These are phyloP conservation scores for Backusella macrospora DNA, from an alignment of 192 early-diverging fungal species.

Conservation along the genomic window DNA sequence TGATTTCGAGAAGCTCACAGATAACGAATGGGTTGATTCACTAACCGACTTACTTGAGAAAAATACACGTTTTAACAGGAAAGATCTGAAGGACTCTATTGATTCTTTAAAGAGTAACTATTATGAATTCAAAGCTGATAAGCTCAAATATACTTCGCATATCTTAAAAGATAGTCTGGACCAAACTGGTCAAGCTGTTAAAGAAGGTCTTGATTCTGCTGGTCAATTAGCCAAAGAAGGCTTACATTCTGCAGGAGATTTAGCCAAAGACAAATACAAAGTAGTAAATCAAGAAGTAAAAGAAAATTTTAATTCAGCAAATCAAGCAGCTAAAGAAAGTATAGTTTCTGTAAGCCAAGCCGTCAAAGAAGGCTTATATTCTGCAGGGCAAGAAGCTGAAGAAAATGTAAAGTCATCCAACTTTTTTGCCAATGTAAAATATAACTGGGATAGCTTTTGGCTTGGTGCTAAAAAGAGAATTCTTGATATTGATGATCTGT, in stretches of 20 bases:
- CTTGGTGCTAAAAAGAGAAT: not conserved
- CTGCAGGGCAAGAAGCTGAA: not conserved
- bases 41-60: not conserved
- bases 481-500: not conserved
- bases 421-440: not conserved
- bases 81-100: not conserved
- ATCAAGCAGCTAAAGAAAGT: not conserved
- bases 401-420: not conserved
- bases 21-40: not conserved
- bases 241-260: not conserved
- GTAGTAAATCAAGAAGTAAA: not conserved
- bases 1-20: not conserved
- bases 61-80: not conserved
- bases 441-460: not conserved
- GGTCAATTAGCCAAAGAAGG: not conserved
- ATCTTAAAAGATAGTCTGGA: not conserved
- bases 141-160: not conserved
- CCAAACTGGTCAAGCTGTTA: not conserved
- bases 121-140: not conserved
- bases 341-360: not conserved
- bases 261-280: not conserved
- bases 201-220: not conserved
- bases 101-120: conserved; percentile 7
- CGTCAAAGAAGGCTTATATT: not conserved
- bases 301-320: not conserved